A percentile compares a stretch with the other conserved stretches of the same genome.
phyloP scores from a whole-genome alignment of 176 grass and related monocot species.

The Avena insularis region DNA sequence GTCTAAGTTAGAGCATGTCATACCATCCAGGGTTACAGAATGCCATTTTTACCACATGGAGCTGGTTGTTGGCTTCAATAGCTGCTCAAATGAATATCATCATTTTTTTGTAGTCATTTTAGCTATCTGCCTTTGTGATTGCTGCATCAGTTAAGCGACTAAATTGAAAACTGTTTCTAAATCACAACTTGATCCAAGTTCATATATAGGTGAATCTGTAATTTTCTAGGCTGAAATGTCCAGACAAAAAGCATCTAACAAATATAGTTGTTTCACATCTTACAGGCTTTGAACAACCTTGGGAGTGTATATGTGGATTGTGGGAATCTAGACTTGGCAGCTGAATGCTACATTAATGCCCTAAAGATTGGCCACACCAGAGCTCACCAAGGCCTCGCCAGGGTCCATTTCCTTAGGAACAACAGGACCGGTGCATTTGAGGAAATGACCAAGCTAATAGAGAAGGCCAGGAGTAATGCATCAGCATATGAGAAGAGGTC shows the following conservation, averaged over 20 bases:
- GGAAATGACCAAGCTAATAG: constrained; percentile 98
- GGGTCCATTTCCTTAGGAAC: constrained; percentile 90
- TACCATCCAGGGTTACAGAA: constrained; percentile 16
- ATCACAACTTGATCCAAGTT: background rate
- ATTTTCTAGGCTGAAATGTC: constrained; percentile 31
- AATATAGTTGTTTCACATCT: constrained; percentile 35
- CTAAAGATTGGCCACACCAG: constrained; percentile 96
- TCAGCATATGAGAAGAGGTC: constrained; percentile 99
- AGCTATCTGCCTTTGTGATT: background rate
- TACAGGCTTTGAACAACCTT: constrained; percentile 96
- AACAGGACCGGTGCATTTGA: constrained; percentile 76
- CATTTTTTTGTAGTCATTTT: background rate
- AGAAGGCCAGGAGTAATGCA: constrained; percentile 94
- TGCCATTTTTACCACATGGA: constrained; percentile 10
- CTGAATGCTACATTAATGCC: constrained; percentile 90
- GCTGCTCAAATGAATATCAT: background rate
- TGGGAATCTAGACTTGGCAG: constrained; percentile 88
- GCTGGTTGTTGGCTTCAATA: background rate
- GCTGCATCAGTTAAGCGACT: background rate
- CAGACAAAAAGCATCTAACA: constrained; percentile 1
- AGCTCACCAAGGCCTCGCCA: constrained; percentile 94
- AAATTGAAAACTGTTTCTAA: background rate
- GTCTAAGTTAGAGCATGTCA: constrained; percentile 28
- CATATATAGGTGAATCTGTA: constrained; percentile 15
- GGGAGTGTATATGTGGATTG: constrained; percentile 99